These are phyloP conservation scores for Oryza longistaminata DNA, from an alignment of 176 grass and related monocot genomes.

Conservation along the genomic window DNA sequence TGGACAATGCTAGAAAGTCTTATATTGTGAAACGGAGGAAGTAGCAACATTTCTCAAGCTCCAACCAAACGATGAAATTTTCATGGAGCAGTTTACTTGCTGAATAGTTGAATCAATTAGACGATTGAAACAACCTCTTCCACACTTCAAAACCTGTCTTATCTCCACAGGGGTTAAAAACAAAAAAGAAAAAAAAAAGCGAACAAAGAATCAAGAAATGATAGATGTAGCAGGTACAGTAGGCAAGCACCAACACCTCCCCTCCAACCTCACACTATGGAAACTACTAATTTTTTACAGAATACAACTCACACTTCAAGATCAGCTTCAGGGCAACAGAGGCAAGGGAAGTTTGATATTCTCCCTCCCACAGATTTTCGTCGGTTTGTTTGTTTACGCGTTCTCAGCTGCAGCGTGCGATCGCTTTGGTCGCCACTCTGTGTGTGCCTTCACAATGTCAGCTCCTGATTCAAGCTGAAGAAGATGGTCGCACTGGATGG, in stretches of 20 bases:
- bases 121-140: background rate
- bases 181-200: background rate
- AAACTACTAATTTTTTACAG: slow-evolving; percentile 19
- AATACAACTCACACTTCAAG: background rate
- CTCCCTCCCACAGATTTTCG: background rate
- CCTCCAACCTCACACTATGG: background rate
- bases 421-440: slow-evolving; percentile 75
- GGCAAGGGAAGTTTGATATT: background rate
- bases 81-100: background rate
- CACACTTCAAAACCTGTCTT: background rate
- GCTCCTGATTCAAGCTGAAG: slow-evolving; percentile 77
- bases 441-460: slow-evolving; percentile 82
- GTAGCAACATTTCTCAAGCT: background rate
- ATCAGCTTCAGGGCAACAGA: background rate
- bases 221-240: background rate
- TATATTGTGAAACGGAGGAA: no score
- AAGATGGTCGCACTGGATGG: slow-evolving; percentile 82
- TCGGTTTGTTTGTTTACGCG: slow-evolving; percentile 35
- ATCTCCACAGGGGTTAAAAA: background rate
- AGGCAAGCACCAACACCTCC: background rate
- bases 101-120: background rate
- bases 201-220: background rate
- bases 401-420: slow-evolving; percentile 15
- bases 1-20: no score
- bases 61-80: background rate